Evolutionary conservation across 495 filamentous ascomycete genomes (phyloP).

Genomic region (Apiosordaria backusii): DNA sequence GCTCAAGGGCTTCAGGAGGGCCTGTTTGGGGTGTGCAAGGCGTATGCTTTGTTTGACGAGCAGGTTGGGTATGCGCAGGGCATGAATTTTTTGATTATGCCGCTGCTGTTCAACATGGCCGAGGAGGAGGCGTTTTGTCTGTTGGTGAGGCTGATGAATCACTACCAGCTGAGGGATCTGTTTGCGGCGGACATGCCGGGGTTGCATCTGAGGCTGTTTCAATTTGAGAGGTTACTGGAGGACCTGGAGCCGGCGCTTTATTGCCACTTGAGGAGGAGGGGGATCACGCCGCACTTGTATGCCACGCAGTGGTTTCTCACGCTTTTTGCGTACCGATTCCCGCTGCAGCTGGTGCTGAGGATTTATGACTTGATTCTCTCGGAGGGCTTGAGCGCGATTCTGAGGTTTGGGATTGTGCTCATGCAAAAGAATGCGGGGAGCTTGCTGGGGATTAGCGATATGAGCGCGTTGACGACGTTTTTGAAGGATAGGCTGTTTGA

Average conservation of each 20-base stretch:
- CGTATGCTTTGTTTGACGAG: conserved; percentile 94
- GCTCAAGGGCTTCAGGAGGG: conserved; percentile 89
- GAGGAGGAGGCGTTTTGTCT: conserved; percentile 96
- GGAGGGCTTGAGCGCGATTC: conserved; percentile 86
- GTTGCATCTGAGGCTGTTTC: conserved; percentile 86
- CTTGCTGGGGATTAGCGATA: conserved; percentile 85
- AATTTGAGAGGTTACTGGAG: conserved; percentile 92
- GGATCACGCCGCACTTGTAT: conserved; percentile 87
- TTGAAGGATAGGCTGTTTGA: conserved; percentile 94
- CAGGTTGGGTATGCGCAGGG: conserved; percentile 95
- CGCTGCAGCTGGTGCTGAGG: conserved; percentile 89
- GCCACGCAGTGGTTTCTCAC: conserved; percentile 99
- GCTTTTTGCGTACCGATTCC: conserved; percentile 97
- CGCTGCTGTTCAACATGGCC: conserved; percentile 97
- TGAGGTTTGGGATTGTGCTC: conserved; percentile 89
- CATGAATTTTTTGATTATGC: conserved; percentile 98
- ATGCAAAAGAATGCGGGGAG: conserved; percentile 87
- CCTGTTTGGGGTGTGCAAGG: conserved; percentile 92
- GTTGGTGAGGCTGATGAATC: conserved; percentile 91
- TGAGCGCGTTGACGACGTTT: conserved; percentile 79
- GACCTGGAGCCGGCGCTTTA: conserved; percentile 91
- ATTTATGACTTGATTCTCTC: conserved; percentile 96
- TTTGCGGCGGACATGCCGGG: conserved; percentile 97
- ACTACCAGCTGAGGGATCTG: conserved; percentile 88
- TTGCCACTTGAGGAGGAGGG: conserved; percentile 85